phyloP scores from a whole-genome alignment of 2,329 filamentous ascomycete genomes.

The Trichophyton equinum region DNA sequence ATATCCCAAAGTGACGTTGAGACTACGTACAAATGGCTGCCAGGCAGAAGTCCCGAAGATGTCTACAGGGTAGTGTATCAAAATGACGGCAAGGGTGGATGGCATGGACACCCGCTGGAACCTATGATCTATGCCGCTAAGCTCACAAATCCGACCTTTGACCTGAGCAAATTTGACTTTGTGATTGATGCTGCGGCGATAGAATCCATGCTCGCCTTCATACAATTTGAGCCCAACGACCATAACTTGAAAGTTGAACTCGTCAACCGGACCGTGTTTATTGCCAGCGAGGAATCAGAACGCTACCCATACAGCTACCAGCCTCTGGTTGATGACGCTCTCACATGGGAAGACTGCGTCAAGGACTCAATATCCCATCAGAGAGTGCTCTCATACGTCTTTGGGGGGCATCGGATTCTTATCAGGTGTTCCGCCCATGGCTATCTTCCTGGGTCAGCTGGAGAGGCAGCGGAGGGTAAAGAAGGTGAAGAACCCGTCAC shows the following conservation, averaged over 20 bases:
- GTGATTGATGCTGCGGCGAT: slow-evolving; percentile 50
- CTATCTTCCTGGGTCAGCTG: slow-evolving; percentile 33
- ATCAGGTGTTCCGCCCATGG: slow-evolving; percentile 50
- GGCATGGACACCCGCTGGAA: slow-evolving; percentile 31
- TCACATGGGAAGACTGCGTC: slow-evolving; percentile 41
- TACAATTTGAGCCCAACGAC: background rate
- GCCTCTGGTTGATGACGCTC: too few relatives aligned
- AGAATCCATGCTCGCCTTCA: slow-evolving; percentile 41
- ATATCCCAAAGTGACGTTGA: too few relatives aligned
- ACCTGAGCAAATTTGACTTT: slow-evolving; percentile 37
- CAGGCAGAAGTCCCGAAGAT: too few relatives aligned
- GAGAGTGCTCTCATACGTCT: slow-evolving; percentile 46
- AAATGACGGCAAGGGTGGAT: slow-evolving; percentile 16
- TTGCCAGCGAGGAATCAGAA: slow-evolving; percentile 50
- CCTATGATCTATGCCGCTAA: slow-evolving; percentile 36
- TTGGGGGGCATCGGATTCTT: slow-evolving; percentile 41
- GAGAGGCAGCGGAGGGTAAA: background rate
- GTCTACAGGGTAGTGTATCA: too few relatives aligned
- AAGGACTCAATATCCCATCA: slow-evolving; percentile 49
- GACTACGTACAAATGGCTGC: too few relatives aligned
- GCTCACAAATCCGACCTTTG: slow-evolving; percentile 25
- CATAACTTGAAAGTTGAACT: slow-evolving; percentile 33
- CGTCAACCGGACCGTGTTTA: slow-evolving; percentile 47
- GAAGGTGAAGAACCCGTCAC: background rate
- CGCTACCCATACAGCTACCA: slow-evolving; percentile 34